Conservation (phyloP, 495 filamentous ascomycete species). For the Stereocaulon alpinum region DNA sequence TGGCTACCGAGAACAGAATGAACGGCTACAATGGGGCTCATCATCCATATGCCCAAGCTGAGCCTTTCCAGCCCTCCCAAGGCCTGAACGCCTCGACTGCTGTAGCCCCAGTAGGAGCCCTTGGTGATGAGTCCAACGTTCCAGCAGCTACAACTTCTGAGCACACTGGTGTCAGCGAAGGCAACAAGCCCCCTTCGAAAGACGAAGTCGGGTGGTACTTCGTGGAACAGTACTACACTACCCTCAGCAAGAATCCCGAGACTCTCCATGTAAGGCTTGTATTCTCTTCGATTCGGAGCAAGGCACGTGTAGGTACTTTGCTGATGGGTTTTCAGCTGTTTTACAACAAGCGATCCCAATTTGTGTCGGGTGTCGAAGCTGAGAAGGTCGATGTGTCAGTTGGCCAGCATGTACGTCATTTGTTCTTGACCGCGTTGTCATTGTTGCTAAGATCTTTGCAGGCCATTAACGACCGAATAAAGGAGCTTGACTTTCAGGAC, state of each 20-base stretch:
- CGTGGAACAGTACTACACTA: slow-evolving; percentile 98
- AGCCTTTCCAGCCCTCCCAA: slow-evolving; percentile 36
- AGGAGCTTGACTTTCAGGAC: slow-evolving; percentile 85
- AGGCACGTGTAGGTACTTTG: background rate
- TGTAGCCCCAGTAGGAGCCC: background rate
- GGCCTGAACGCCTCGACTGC: slow-evolving; percentile 25
- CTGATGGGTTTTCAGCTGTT: slow-evolving; percentile 46
- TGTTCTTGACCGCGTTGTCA: slow-evolving; percentile 10
- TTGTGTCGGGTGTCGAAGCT: slow-evolving; percentile 77
- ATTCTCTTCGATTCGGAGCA: background rate
- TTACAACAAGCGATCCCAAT: slow-evolving; percentile 73
- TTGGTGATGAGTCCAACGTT: slow-evolving; percentile 7
- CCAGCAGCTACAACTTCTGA: slow-evolving; percentile 29
- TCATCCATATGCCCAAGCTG: slow-evolving; percentile 9
- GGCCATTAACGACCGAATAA: slow-evolving; percentile 91
- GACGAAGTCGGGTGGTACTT: slow-evolving; percentile 98
- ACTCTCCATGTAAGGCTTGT: slow-evolving; percentile 69
- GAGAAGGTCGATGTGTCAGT: slow-evolving; percentile 73
- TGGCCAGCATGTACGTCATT: slow-evolving; percentile 64
- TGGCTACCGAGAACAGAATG: slow-evolving; percentile 18
- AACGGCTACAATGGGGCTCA: slow-evolving; percentile 19
- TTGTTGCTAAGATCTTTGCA: slow-evolving; percentile 29
- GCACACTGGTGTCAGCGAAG: slow-evolving; percentile 31
- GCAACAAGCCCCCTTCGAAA: slow-evolving; percentile 44
- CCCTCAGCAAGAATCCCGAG: slow-evolving; percentile 83